A percentile compares a stretch with the other conserved stretches of the same genome.
phyloP scores from a whole-genome alignment of 768 basidiomycete species.

The Rhodotorula babjevae region DNA sequence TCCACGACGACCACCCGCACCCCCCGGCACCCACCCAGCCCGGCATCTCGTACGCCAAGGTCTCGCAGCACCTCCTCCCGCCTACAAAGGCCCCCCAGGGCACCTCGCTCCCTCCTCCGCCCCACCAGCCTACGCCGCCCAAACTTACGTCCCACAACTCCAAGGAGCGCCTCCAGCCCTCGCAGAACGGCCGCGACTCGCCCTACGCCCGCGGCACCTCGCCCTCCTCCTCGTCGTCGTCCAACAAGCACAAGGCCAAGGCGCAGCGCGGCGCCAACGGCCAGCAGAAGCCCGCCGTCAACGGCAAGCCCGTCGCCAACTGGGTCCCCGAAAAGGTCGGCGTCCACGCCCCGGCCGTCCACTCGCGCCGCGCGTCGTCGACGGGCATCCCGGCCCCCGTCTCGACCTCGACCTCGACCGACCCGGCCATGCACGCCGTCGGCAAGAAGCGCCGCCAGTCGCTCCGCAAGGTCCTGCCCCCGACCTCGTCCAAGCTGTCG shows the following conservation, averaged over 20 bases:
- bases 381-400: slow-evolving; percentile 9
- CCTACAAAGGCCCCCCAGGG: slow-evolving; percentile 18
- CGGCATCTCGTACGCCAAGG: slow-evolving; percentile 54
- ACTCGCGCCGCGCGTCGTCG: too few species aligned
- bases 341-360: slow-evolving; percentile 34
- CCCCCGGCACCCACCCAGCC: slow-evolving; percentile 54
- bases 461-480: slow-evolving; percentile 43
- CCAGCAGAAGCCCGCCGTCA: too few species aligned
- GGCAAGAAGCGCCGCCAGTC: slow-evolving; percentile 37
- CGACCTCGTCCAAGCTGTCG: slow-evolving; percentile 11
- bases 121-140: not conserved
- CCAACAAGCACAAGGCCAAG: too few species aligned
- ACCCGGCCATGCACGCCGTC: slow-evolving; percentile 12
- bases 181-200: slow-evolving; percentile 15
- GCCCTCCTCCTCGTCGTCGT: too few species aligned
- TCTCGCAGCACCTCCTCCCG: slow-evolving; percentile 38
- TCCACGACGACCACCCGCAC: not conserved
- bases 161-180: slow-evolving; percentile 8
- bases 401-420: not conserved
- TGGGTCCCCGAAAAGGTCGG: slow-evolving; percentile 32
- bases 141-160: not conserved
- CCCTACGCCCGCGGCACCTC: slow-evolving; percentile 15
- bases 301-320: not conserved
- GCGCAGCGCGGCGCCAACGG: not conserved
- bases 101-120: slow-evolving; percentile 9